These are phyloP conservation scores for Athelia psychrophila DNA, from an alignment of 1,284 basidiomycete species.

Conservation along the genomic window DNA sequence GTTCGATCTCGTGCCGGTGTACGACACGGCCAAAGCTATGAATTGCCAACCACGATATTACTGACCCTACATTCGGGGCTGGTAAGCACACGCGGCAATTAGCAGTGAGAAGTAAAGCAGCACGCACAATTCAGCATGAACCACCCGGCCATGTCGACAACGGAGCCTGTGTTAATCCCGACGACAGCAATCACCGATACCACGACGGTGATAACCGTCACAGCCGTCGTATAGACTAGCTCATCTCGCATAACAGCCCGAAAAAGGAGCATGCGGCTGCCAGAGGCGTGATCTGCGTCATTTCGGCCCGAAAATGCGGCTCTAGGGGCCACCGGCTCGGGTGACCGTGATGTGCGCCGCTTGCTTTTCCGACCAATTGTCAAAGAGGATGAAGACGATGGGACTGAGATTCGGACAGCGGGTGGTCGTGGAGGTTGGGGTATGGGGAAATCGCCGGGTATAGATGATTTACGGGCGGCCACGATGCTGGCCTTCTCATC, in stretches of 20 bases:
- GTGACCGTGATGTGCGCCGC: constrained; percentile 9
- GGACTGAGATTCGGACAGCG: constrained; percentile 19
- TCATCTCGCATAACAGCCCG: constrained; percentile 58
- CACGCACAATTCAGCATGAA: constrained; percentile 55
- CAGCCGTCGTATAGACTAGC: constrained; percentile 57
- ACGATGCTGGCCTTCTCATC: constrained; percentile 1
- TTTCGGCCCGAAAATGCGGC: constrained; percentile 43
- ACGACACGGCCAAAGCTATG: constrained; percentile 64
- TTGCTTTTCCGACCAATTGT: neutral
- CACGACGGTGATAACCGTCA: constrained; percentile 47
- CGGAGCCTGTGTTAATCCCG: constrained; percentile 40
- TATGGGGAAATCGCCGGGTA: constrained; percentile 3
- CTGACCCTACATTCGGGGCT: constrained; percentile 39
- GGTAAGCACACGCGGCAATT: constrained; percentile 1
- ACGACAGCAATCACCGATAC: constrained; percentile 49
- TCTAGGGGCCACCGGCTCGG: constrained; percentile 23
- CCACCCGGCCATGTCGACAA: constrained; percentile 49
- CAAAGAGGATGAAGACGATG: constrained; percentile 4
- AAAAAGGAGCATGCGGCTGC: constrained; percentile 45
- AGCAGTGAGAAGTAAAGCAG: constrained; percentile 27
- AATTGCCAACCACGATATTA: constrained; percentile 55
- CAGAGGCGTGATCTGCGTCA: constrained; percentile 41
- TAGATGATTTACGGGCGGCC: constrained; percentile 1
- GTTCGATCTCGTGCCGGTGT: constrained; percentile 59
- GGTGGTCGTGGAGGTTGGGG: constrained; percentile 12